Evolutionary conservation across 176 grass and related monocot species (phyloP).

Genomic region (Lolium multiflorum): DNA sequence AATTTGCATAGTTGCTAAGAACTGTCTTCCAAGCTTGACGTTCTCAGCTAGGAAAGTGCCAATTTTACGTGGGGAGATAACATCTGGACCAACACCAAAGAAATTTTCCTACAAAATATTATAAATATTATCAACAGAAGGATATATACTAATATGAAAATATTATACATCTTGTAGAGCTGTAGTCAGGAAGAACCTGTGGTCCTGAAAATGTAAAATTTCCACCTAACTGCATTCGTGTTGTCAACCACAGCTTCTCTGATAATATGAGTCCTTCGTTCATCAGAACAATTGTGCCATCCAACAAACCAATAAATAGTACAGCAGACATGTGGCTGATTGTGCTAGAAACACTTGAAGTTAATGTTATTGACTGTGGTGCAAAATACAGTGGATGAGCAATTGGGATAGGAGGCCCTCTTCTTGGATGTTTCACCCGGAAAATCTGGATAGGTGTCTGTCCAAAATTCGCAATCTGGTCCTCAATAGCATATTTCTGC

Average conservation of each 20-base stretch:
- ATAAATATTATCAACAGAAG: slow-evolving; percentile 26
- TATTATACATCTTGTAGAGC: background rate
- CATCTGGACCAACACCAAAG: slow-evolving; percentile 93
- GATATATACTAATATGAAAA: slow-evolving; percentile 18
- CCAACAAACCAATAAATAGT: slow-evolving; percentile 78
- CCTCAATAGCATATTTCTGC: slow-evolving; percentile 97
- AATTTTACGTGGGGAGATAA: slow-evolving; percentile 84
- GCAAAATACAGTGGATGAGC: slow-evolving; percentile 94
- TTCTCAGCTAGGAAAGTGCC: slow-evolving; percentile 85
- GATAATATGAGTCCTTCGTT: slow-evolving; percentile 75
- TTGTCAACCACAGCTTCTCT: slow-evolving; percentile 89
- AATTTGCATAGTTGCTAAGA: slow-evolving; percentile 77
- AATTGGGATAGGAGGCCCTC: slow-evolving; percentile 95
- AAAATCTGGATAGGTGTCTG: slow-evolving; percentile 77
- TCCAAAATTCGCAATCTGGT: slow-evolving; percentile 99
- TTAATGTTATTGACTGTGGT: slow-evolving; percentile 82
- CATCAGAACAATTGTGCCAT: slow-evolving; percentile 77
- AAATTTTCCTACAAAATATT: slow-evolving; percentile 73
- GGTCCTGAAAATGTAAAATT: slow-evolving; percentile 98
- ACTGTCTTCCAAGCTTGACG: slow-evolving; percentile 89
- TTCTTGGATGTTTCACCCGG: slow-evolving; percentile 90
- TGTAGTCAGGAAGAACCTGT: slow-evolving; percentile 60
- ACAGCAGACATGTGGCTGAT: slow-evolving; percentile 58
- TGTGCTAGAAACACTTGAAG: slow-evolving; percentile 63
- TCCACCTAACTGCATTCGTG: slow-evolving; percentile 80